Percentiles rank a stretch among this genome's conserved stretches.
These are phyloP conservation scores for Blakeslea trispora DNA, from an alignment of 371 early-diverging fungal species.

Conservation along the genomic window DNA sequence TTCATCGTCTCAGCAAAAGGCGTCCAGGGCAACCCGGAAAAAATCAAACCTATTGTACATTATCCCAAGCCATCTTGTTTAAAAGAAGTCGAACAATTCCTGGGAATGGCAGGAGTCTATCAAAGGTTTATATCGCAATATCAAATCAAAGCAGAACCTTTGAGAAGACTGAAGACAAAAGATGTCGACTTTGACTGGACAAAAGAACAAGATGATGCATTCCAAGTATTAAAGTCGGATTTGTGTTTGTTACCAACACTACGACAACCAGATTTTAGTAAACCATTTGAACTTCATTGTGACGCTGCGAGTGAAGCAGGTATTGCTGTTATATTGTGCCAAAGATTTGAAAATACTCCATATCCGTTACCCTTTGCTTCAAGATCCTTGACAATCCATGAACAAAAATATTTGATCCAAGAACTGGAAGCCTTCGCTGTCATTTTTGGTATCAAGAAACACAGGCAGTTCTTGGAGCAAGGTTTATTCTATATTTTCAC, in stretches of 20 bases:
- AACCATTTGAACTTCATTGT: neutral
- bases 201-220: slow-evolving; percentile 1
- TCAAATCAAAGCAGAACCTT: neutral
- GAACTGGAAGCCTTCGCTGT: slow-evolving; percentile 5
- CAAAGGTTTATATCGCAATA: slow-evolving; percentile 2
- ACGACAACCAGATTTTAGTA: neutral
- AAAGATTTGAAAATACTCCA: neutral
- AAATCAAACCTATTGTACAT: neutral
- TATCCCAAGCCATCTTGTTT: neutral
- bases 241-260: neutral
- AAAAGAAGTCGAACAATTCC: neutral
- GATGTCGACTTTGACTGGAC: slow-evolving; percentile 1
- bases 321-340: slow-evolving; percentile 3
- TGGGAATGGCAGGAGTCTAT: slow-evolving; percentile 1
- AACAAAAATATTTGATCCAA: slow-evolving; percentile 4
- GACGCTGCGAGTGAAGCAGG: slow-evolving; percentile 1
- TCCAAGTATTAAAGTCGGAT: neutral
- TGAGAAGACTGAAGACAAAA: neutral
- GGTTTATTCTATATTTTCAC: slow-evolving; percentile 6
- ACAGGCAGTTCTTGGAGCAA: slow-evolving; percentile 5
- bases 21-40: neutral
- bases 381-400: slow-evolving; percentile 4
- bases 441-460: slow-evolving; percentile 8
- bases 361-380: slow-evolving; percentile 13
- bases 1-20: neutral